Base-by-base conservation (phyloP, 2,329 filamentous ascomycete genomes). In the Diaporthe sp. region DNA sequence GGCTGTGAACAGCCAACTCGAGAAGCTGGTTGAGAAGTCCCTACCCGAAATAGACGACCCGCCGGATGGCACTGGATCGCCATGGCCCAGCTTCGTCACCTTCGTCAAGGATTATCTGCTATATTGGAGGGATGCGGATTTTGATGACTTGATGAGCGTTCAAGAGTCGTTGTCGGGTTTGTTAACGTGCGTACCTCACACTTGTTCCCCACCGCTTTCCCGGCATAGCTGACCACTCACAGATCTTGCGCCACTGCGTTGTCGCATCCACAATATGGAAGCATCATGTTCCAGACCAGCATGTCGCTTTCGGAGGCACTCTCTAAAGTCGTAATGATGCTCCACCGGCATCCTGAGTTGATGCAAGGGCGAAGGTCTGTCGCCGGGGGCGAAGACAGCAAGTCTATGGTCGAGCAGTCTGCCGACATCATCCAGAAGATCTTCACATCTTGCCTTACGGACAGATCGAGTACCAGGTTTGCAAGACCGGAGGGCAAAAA, bases 401-500 rank as follows among this genome's bases (percentile, higher is more conserved):
- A 92, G 82, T 91, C 95, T 2, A 89, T 98, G 55, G 95, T 96
- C 15, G 96, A 98, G 83, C 92, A 93, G 37, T 95, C 95, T 2
- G 95, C 95, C 25, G 96, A 98, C 81, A 94, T 95, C 70, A 94
- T 98, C 76, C 94, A 97, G 77, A 94, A 95, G 82, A 95, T 96
- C 31, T 98, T 98, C 82, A 97, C 95, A 15, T 95, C 95, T 53
- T 98, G 96, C 78, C 86, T 98, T 47, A 95, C 94, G 5, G 95
- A 98, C 82, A 91, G 95, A 67, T 93, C 91, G 1, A 92, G 92
- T 25, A 91, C 90, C 37, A 88, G 91, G 17, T 90, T 90, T 79
- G 92, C 91, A 28, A 90, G 88, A 76, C 95, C 95, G 0, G 94
- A 96, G 80, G 95, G 95, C 73, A 97, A 96, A 82, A 95, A 96